Conservation (phyloP, 169 alveolate genomes). For the Cryptosporidium ryanae region DNA sequence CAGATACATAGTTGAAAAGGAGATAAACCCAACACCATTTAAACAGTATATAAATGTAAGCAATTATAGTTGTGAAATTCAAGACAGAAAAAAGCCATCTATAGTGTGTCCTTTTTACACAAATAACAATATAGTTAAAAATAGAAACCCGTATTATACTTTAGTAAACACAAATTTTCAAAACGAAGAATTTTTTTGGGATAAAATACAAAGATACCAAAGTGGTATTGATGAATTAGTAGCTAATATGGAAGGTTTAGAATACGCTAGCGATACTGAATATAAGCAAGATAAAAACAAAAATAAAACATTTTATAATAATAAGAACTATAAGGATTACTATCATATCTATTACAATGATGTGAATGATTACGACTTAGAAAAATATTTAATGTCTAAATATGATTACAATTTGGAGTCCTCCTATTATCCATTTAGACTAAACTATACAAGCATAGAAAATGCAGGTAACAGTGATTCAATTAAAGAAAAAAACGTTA, state of each 20-base stretch:
- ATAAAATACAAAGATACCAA: constrained; percentile 4
- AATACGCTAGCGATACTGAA: not conserved
- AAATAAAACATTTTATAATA: not conserved
- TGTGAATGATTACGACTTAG: not conserved
- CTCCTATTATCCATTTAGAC: constrained; percentile 35
- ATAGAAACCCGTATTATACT: not conserved
- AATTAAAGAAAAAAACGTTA: not conserved
- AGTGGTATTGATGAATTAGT: constrained; percentile 13
- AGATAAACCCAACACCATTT: constrained; percentile 67
- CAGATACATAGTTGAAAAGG: constrained; percentile 34
- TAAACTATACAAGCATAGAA: constrained; percentile 18
- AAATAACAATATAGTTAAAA: not conserved
- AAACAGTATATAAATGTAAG: constrained; percentile 29
- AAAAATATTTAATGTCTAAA: constrained; percentile 18
- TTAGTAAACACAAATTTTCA: not conserved
- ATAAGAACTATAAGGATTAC: not conserved
- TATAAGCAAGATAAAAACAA: not conserved
- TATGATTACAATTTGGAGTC: constrained; percentile 9
- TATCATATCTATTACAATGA: constrained; percentile 17
- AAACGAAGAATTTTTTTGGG: not conserved
- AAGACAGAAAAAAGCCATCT: constrained; percentile 29
- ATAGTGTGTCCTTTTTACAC: constrained; percentile 40
- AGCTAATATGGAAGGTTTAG: not conserved
- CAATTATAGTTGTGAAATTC: constrained; percentile 45
- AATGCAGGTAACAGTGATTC: constrained; percentile 1